Base-by-base conservation (phyloP, 805 yeast species). In the Ogataea minuta region DNA sequence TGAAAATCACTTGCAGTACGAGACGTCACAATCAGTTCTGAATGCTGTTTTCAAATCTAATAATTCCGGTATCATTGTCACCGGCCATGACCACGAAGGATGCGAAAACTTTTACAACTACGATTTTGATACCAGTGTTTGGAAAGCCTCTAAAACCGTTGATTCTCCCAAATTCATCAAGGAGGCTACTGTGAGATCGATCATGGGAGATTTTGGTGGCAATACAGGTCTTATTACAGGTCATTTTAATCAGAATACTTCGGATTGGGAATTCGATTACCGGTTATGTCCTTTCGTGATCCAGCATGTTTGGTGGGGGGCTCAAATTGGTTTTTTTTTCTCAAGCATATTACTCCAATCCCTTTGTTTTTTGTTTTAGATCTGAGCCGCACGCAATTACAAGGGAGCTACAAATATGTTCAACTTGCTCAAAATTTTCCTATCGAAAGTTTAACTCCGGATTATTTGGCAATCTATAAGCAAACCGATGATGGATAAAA, bases 21-120 rank as follows among this genome's bases (percentile, higher is more conserved):
- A 81, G 5, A 72, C 83, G 0, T 66, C 91, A 3, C 83, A 82
- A 55, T 67, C 71, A 44, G 80, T 91, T 2, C 61, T 93, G 49
- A 72, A 84, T 50, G 70, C 81, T n/a, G 71, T 86, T 11, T 91
- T 91, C 58, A 76, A 76, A 26, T 74, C 74, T 49, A 63, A 68
- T 7, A 75, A 77, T 46, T 79, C 83, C 13, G 98, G 98, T 14
- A 69, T 91, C 8, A 78, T 93, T 3, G 64, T 91, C 28, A 86
- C 96, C 0, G 99, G 99, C 1, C 99, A 93, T 63, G 99, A 93
- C 57, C 99, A 93, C 56, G 90, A 82, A 49, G 99, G 99, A 2
- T 93, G 99, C 57, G 81, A 79, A 50, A 75, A 80, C 25, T 71
- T 73, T 60, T 87, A 84, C 59, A 77, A 74, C 56, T 68, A 55